phyloP scores from a whole-genome alignment of 345 rosid genomes.

The Lepidium aucheri region DNA sequence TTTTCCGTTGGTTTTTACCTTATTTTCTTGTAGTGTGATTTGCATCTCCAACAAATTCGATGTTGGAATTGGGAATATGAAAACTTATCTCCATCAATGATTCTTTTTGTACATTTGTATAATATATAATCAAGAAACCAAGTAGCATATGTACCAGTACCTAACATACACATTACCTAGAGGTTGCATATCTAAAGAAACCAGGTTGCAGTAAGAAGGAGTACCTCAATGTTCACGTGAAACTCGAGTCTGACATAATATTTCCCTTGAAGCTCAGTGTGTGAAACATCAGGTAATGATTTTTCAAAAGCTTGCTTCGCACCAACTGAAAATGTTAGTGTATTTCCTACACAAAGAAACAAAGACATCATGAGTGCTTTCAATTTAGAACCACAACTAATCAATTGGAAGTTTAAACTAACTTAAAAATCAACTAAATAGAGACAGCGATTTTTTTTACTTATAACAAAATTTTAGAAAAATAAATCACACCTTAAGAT shows the following conservation, averaged over 20 bases:
- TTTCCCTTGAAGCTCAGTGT: conserved; percentile 87
- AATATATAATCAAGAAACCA: background rate
- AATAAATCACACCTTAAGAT: no score
- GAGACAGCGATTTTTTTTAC: background rate
- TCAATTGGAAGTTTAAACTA: background rate
- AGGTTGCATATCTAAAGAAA: background rate
- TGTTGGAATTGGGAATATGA: no score
- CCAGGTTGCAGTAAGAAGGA: background rate
- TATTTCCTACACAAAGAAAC: conserved; percentile 48
- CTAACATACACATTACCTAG: background rate
- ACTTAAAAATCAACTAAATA: background rate
- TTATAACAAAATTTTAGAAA: background rate
- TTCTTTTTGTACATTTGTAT: conserved; percentile 44
- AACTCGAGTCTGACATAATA: conserved; percentile 80
- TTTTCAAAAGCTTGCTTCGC: conserved; percentile 93
- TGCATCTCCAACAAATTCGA: no score
- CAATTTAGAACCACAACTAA: background rate
- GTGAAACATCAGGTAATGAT: conserved; percentile 86
- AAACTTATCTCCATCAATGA: conserved; percentile 86
- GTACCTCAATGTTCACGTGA: conserved; percentile 47
- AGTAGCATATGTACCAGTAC: background rate
- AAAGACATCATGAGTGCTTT: background rate
- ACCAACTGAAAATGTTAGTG: conserved; percentile 74
- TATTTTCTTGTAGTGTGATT: no score
- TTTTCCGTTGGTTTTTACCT: no score